Evolutionary conservation across 345 rosid genomes (phyloP).

Genomic region (Linum usitatissimum): DNA sequence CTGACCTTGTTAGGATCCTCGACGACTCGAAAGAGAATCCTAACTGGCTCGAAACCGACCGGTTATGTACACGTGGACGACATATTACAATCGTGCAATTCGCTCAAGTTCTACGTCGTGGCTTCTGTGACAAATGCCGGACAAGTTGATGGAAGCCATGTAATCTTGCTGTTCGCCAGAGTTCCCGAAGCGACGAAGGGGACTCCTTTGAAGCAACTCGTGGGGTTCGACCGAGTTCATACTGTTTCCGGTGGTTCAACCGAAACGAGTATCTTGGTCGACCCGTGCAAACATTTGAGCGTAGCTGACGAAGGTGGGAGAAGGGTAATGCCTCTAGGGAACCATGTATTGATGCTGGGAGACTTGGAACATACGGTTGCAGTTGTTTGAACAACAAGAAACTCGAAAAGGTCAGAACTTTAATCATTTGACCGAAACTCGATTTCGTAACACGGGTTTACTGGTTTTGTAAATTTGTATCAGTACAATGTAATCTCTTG

Average conservation of each 20-base stretch:
- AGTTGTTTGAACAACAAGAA: slow-evolving; percentile 15
- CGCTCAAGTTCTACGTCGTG: slow-evolving; percentile 35
- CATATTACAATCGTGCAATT: slow-evolving; percentile 35
- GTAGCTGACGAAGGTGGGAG: slow-evolving; percentile 47
- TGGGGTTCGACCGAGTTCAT: slow-evolving; percentile 70
- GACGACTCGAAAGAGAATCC: slow-evolving; percentile 25
- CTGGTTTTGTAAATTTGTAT: too few species aligned
- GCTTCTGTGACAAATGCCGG: slow-evolving; percentile 50
- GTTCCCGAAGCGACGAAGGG: slow-evolving; percentile 36
- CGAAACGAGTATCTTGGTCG: slow-evolving; percentile 42
- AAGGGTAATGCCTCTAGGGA: slow-evolving; percentile 48
- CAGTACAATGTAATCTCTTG: too few species aligned
- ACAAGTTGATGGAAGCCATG: slow-evolving; percentile 63
- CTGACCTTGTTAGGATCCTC: slow-evolving; percentile 29
- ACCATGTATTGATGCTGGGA: slow-evolving; percentile 47
- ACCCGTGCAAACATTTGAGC: slow-evolving; percentile 68
- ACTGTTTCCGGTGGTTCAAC: slow-evolving; percentile 26
- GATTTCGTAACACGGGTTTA: too few species aligned
- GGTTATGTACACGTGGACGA: slow-evolving; percentile 23
- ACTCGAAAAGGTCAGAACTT: slow-evolving; percentile 3
- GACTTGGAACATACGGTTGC: slow-evolving; percentile 43
- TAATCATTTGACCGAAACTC: too few species aligned
- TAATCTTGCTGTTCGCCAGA: slow-evolving; percentile 51
- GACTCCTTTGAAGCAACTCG: slow-evolving; percentile 53
- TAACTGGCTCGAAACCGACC: slow-evolving; percentile 17